phyloP scores from a whole-genome alignment of 306 rosid species.

The Styphnolobium japonicum region DNA sequence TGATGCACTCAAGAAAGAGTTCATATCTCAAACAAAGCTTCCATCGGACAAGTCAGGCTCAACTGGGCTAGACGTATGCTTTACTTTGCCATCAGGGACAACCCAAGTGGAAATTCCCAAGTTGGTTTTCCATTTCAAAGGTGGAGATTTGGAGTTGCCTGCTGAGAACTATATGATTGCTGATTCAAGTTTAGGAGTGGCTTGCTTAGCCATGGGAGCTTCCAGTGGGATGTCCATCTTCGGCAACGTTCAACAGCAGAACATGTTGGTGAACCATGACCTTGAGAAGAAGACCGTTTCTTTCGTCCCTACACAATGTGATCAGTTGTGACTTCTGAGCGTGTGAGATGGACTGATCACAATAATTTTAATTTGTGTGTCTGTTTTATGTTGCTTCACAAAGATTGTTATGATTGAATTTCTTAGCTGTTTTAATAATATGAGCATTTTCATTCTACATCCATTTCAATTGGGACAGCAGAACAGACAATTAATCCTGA shows the following conservation, averaged over 20 bases:
- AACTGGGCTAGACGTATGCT: slow-evolving; percentile 74
- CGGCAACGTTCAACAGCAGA: slow-evolving; percentile 60
- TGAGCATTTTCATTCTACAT: neutral
- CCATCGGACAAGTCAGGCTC: slow-evolving; percentile 35
- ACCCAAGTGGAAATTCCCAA: slow-evolving; percentile 51
- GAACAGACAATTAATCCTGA: neutral
- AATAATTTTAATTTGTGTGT: neutral
- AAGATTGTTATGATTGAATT: slow-evolving; percentile 7
- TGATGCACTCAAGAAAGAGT: slow-evolving; percentile 45
- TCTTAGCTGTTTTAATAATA: slow-evolving; percentile 24
- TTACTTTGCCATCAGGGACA: slow-evolving; percentile 41
- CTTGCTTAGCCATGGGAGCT: slow-evolving; percentile 80
- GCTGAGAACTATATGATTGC: slow-evolving; percentile 59
- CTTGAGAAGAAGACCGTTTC: slow-evolving; percentile 38
- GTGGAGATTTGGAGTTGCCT: slow-evolving; percentile 71
- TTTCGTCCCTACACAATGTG: slow-evolving; percentile 40
- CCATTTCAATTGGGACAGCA: neutral
- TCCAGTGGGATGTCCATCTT: slow-evolving; percentile 64
- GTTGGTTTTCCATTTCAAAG: slow-evolving; percentile 61
- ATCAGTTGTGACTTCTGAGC: slow-evolving; percentile 29
- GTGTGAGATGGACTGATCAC: neutral
- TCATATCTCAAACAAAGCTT: slow-evolving; percentile 52
- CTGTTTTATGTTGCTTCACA: slow-evolving; percentile 10
- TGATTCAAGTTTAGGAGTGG: slow-evolving; percentile 49
- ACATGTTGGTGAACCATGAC: slow-evolving; percentile 52